Evolutionary conservation across 805 yeast genomes (phyloP).

Genomic region (Starmerella bacillaris): DNA sequence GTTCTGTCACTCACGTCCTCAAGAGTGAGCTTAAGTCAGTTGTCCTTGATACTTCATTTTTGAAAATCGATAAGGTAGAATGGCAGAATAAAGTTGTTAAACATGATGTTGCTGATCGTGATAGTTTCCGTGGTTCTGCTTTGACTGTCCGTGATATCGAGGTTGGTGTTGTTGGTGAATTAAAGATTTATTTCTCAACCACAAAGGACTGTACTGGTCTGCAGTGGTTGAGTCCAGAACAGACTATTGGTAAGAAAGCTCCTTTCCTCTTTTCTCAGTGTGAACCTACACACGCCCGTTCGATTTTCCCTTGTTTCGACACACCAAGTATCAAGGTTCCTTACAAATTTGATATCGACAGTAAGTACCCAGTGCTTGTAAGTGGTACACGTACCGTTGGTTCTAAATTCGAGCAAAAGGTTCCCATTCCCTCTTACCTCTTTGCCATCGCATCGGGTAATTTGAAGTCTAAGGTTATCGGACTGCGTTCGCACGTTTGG

Average conservation of each 20-base stretch:
- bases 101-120: conserved; percentile 21
- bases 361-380: conserved; percentile 53
- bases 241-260: conserved; percentile 50
- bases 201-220: conserved; percentile 65
- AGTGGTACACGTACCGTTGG: conserved; percentile 38
- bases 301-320: conserved; percentile 77
- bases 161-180: conserved; percentile 7
- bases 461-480: conserved; percentile 45
- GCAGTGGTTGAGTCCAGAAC: conserved; percentile 63
- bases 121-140: conserved; percentile 29
- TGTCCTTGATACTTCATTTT: conserved; percentile 52
- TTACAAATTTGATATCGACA: conserved; percentile 38
- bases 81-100: conserved; percentile 27
- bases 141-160: conserved; percentile 20
- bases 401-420: conserved; percentile 40
- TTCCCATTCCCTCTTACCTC: conserved; percentile 73
- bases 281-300: conserved; percentile 80
- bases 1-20: conserved; percentile 37
- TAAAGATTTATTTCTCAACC: conserved; percentile 40
- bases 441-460: conserved; percentile 78
- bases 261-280: conserved; percentile 76
- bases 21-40: conserved; percentile 23
- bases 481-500: conserved; percentile 73
- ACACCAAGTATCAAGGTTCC: conserved; percentile 70
- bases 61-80: conserved; percentile 30